phyloP scores from a whole-genome alignment of 75 land plant genomes.

The Larix kaempferi region DNA sequence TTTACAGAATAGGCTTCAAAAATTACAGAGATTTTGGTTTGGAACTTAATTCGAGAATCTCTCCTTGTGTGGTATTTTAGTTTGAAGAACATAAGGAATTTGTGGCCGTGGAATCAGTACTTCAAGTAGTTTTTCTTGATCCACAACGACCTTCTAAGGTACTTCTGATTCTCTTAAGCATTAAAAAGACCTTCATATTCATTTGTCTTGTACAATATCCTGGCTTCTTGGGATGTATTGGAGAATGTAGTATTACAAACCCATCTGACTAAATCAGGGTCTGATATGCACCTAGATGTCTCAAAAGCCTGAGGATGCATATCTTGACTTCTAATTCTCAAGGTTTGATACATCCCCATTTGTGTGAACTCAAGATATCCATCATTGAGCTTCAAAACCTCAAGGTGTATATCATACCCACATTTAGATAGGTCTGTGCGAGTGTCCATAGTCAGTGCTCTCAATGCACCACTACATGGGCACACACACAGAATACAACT shows the following conservation, averaged over 20 bases:
- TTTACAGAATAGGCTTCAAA: neutral
- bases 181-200: neutral
- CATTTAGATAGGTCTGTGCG: too few species aligned
- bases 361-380: too few species aligned
- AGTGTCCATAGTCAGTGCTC: too few species aligned
- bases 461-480: too few species aligned
- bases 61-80: constrained; percentile 16
- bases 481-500: too few species aligned
- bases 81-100: constrained; percentile 88
- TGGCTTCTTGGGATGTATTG: neutral
- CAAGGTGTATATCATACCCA: too few species aligned
- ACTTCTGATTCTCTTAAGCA: neutral
- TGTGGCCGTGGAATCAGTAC: constrained; percentile 72
- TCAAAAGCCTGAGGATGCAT: neutral
- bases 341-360: too few species aligned
- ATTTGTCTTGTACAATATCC: neutral
- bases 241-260: neutral
- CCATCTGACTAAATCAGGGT: neutral
- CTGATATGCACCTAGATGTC: neutral
- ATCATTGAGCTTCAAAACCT: too few species aligned
- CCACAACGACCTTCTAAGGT: constrained; percentile 64
- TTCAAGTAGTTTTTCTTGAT: constrained; percentile 78
- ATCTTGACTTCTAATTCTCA: neutral
- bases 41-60: neutral
- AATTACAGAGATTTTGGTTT: neutral